Conservation (phyloP, 331 rosid genomes). For the Acacia concinna region DNA sequence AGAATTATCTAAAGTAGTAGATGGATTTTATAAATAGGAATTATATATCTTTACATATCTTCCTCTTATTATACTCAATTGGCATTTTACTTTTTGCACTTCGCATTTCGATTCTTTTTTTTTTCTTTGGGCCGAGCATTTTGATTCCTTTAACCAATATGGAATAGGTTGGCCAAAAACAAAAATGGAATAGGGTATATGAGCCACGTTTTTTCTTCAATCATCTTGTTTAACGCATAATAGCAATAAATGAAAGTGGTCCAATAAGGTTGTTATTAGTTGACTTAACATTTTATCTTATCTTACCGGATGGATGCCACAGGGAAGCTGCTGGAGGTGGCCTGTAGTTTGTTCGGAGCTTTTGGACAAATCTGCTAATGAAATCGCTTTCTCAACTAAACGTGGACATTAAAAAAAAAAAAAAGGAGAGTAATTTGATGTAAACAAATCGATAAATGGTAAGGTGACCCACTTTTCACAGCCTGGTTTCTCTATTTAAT, state of each 20-base stretch:
- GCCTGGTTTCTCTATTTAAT: slow-evolving; percentile 12
- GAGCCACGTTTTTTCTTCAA: neutral
- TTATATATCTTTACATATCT: neutral
- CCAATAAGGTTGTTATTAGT: neutral
- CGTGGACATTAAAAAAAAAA: neutral
- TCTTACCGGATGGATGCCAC: neutral
- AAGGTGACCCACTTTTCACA: slow-evolving; percentile 9
- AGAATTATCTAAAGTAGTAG: too few species aligned
- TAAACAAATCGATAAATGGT: slow-evolving; percentile 50
- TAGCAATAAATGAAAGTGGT: neutral
- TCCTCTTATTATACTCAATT: neutral
- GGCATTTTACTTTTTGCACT: neutral
- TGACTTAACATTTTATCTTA: neutral
- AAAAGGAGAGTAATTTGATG: slow-evolving; percentile 3
- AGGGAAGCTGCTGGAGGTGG: slow-evolving; percentile 44
- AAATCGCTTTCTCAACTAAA: slow-evolving; percentile 42
- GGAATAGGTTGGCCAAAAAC: neutral
- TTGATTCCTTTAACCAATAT: neutral
- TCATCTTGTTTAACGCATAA: neutral
- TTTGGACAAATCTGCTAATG: slow-evolving; percentile 43
- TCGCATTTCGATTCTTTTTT: neutral
- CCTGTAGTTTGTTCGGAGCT: slow-evolving; percentile 63
- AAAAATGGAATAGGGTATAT: neutral
- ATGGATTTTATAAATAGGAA: too few species aligned
- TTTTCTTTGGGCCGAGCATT: too few species aligned